Conservation (phyloP, 2,329 filamentous ascomycete genomes). For the Microdochium bolleyi region DNA sequence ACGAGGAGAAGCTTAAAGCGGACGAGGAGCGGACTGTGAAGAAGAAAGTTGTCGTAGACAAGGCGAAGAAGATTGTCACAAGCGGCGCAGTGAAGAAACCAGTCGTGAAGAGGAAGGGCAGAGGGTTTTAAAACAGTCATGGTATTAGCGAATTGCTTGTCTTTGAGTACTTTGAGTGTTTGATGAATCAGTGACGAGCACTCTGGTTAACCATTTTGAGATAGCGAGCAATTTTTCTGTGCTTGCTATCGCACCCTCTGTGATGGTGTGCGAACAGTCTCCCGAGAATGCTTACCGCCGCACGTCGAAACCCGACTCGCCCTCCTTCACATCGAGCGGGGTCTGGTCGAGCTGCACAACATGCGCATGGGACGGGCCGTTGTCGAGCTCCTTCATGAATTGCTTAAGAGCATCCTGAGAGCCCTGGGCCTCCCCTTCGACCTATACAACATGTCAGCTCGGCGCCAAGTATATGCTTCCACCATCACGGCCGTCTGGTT, state of each 20-base stretch:
- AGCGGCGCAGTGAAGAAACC: constrained; percentile 56
- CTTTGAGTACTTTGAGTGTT: too few species aligned
- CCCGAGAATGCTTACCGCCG: constrained; percentile 19
- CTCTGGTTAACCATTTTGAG: too few species aligned
- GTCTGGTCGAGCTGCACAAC: constrained; percentile 69
- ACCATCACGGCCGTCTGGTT: too few species aligned
- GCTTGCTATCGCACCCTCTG: too few species aligned
- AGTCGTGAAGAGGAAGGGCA: constrained; percentile 45
- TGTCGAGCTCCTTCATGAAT: constrained; percentile 67
- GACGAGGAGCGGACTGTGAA: constrained; percentile 39
- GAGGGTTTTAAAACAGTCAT: constrained; percentile 34
- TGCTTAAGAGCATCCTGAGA: constrained; percentile 53
- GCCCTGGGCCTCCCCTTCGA: constrained; percentile 85
- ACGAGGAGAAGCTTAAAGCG: constrained; percentile 46
- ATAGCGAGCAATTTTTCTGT: too few species aligned
- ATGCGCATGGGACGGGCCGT: constrained; percentile 63
- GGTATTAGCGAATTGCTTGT: constrained; percentile 1
- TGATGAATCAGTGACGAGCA: too few species aligned
- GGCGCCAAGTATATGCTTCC: background rate
- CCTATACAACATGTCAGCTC: constrained; percentile 37
- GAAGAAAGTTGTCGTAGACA: constrained; percentile 24
- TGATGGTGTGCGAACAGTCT: too few species aligned
- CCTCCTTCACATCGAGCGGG: constrained; percentile 55
- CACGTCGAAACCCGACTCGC: constrained; percentile 60
- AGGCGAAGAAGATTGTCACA: constrained; percentile 50